These are phyloP conservation scores for Rosa multiflora DNA, from an alignment of 306 rosid genomes.

Conservation along the genomic window DNA sequence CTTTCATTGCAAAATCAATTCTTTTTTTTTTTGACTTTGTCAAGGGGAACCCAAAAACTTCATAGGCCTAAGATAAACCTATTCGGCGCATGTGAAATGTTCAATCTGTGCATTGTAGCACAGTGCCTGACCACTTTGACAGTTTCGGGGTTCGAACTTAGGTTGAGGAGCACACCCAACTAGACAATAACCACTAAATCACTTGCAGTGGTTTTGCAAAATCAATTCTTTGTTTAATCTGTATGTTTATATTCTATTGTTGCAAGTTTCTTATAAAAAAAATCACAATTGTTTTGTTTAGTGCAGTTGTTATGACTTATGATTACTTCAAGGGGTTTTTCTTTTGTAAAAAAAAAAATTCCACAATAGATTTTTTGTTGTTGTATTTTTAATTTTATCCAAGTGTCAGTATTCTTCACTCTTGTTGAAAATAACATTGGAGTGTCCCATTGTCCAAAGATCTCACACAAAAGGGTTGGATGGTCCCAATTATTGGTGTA, in stretches of 20 bases:
- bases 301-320: neutral
- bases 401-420: neutral
- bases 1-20: neutral
- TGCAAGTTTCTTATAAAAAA: neutral
- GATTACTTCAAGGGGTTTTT: neutral
- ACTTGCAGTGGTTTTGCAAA: neutral
- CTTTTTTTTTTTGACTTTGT: too few relatives aligned
- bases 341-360: neutral
- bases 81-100: too few relatives aligned
- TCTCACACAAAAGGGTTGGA: constrained; percentile 2
- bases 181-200: too few relatives aligned
- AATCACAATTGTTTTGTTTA: neutral
- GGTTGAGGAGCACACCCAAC: too few relatives aligned
- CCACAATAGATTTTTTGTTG: neutral
- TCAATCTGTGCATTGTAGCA: too few relatives aligned
- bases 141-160: too few relatives aligned
- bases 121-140: too few relatives aligned
- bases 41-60: too few relatives aligned
- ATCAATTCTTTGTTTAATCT: neutral
- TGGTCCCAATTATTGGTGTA: constrained; percentile 14
- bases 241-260: neutral
- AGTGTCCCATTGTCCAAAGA: neutral
- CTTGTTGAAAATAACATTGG: neutral
- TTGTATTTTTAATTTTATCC: neutral
- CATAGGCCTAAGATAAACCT: too few relatives aligned